A percentile compares a stretch with the other conserved stretches of the same genome.
phyloP scores from a whole-genome alignment of 768 basidiomycete genomes.

The Fomitopsis serialis region DNA sequence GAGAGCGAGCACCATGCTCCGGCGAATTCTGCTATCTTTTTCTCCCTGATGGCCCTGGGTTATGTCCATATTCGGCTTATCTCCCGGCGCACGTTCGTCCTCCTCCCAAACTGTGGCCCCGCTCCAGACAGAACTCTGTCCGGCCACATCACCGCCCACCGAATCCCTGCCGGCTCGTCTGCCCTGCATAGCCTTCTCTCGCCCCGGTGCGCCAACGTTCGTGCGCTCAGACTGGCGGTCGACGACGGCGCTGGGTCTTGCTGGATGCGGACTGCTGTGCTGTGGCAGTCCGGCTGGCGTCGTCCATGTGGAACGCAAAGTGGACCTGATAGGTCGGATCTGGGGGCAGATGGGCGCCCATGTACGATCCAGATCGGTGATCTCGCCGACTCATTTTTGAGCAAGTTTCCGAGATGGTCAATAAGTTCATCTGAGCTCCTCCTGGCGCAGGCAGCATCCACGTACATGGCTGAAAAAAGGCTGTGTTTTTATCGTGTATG shows the following conservation, averaged over 20 bases:
- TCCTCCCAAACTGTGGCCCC: not conserved
- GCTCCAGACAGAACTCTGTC: not conserved
- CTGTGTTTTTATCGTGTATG: too few species aligned
- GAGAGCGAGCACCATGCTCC: not conserved
- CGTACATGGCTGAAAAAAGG: too few species aligned
- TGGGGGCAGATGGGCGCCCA: too few species aligned
- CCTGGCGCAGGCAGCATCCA: too few species aligned
- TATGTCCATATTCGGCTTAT: not conserved
- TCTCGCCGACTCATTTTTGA: too few species aligned
- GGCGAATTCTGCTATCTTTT: not conserved
- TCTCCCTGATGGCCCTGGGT: not conserved
- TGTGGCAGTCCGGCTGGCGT: too few species aligned
- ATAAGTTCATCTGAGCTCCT: too few species aligned
- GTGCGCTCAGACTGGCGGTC: not conserved
- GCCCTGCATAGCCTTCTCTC: not conserved
- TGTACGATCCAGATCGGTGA: too few species aligned
- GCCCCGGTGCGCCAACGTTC: not conserved
- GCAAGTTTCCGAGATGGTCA: too few species aligned
- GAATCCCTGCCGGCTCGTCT: not conserved
- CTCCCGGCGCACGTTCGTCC: slow-evolving; percentile 1
- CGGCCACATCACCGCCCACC: not conserved
- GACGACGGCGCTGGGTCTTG: not conserved
- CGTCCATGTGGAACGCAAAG: too few species aligned
- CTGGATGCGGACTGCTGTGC: not conserved
- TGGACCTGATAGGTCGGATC: too few species aligned